Evolutionary conservation across 805 yeast species (phyloP).

Genomic region (Kluyveromyces siamensis): DNA sequence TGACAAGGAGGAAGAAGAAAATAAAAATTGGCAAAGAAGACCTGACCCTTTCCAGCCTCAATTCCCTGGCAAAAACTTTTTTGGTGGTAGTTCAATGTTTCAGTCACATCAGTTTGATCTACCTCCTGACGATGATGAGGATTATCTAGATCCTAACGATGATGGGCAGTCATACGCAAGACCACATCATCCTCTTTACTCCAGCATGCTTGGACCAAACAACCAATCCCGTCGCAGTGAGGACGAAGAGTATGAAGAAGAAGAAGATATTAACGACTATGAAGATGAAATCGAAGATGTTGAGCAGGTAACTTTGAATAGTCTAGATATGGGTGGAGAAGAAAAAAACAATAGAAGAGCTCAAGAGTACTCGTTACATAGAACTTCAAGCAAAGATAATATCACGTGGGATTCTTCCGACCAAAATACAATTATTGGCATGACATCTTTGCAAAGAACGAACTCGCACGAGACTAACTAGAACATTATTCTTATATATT

Average conservation of each 20-base stretch:
- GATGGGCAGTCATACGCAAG: constrained; percentile 70
- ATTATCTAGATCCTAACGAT: constrained; percentile 71
- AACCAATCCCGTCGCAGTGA: not conserved
- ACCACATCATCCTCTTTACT: constrained; percentile 49
- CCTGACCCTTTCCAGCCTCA: constrained; percentile 2
- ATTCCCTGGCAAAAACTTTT: not conserved
- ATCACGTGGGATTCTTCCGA: constrained; percentile 24
- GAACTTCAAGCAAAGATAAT: constrained; percentile 27
- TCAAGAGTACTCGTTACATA: constrained; percentile 20
- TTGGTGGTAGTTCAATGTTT: constrained; percentile 25
- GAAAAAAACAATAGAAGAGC: constrained; percentile 23
- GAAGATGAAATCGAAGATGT: constrained; percentile 20
- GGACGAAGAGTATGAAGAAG: constrained; percentile 9
- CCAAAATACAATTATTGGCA: constrained; percentile 19
- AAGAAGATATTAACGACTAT: constrained; percentile 17
- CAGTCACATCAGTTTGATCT: constrained; percentile 38
- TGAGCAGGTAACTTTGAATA: too few species aligned
- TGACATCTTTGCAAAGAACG: constrained; percentile 2
- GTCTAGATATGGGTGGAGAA: too few species aligned
- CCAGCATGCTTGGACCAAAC: constrained; percentile 24
- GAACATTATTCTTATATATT: not conserved
- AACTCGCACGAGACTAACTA: constrained; percentile 1
- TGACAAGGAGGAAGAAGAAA: constrained; percentile 17
- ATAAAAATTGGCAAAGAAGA: constrained; percentile 6
- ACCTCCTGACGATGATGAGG: constrained; percentile 46